These are phyloP conservation scores for Sphaerosporella brunnea DNA, from an alignment of 495 filamentous ascomycete genomes.

Conservation along the genomic window DNA sequence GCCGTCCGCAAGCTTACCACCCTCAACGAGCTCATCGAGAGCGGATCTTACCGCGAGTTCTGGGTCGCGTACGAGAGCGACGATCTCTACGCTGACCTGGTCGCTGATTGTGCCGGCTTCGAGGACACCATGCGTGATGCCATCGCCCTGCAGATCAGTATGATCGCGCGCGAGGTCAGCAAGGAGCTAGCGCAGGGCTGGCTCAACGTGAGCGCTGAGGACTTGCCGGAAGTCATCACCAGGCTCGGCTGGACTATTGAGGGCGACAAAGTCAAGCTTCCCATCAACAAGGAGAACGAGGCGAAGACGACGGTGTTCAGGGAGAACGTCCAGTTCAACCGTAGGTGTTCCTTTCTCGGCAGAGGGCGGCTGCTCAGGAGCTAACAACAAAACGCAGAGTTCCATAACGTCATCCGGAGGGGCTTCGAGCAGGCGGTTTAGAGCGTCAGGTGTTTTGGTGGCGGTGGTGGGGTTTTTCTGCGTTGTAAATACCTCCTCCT, in stretches of 20 bases:
- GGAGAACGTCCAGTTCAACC: conserved; percentile 91
- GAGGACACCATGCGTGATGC: conserved; percentile 87
- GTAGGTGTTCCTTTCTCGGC: conserved; percentile 30
- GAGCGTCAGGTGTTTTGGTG: conserved; percentile 13
- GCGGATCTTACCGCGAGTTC: conserved; percentile 74
- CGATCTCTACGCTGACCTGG: conserved; percentile 88
- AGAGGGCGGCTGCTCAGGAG: too few relatives aligned
- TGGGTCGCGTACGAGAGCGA: conserved; percentile 85
- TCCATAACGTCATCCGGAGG: conserved; percentile 58
- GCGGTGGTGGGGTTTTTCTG: neutral
- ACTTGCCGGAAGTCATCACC: conserved; percentile 60
- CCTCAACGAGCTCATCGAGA: conserved; percentile 70
- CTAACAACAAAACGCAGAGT: too few relatives aligned
- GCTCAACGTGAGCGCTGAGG: conserved; percentile 58
- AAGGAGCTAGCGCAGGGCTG: conserved; percentile 63
- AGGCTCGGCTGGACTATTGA: conserved; percentile 76
- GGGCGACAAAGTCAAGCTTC: conserved; percentile 48
- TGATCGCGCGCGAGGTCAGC: conserved; percentile 70
- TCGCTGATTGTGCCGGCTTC: conserved; percentile 86
- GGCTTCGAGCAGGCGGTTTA: conserved; percentile 81
- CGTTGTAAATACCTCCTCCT: neutral
- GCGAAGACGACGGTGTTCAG: conserved; percentile 88
- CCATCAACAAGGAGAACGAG: conserved; percentile 95
- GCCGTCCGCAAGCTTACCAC: conserved; percentile 73
- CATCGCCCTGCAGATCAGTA: conserved; percentile 76